Evolutionary conservation across 805 yeast species (phyloP), one percentile per base, ranked within the genome.

Genomic region (Candida maltosa): DNA sequence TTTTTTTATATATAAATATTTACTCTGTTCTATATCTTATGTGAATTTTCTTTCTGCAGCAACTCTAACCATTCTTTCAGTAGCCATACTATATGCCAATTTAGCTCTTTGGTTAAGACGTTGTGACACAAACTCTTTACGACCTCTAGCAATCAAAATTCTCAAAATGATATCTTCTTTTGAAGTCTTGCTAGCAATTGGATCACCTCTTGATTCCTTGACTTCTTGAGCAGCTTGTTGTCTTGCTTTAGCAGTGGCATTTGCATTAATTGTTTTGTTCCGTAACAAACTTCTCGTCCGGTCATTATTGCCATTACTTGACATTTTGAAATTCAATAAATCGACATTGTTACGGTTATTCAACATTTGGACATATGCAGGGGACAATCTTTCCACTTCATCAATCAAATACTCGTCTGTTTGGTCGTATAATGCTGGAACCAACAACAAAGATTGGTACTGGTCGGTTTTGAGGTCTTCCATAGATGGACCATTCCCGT

Each of bases 401-500:
- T 52, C 64, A 38, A 66, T 69, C 38, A 87, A 63, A 34, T 65
- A 69, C 0, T 53, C 37, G 0, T 63, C 58, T 6, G 69, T 63
- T 32, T 72, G 62, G 38, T 80, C 85, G 48, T 85, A 84, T 48
- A 76, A 77, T 1, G 73, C 77, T 2, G 87, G 85, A 6, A 85
- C 65, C 18, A 81, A 56, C 41, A 82, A 57, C 16, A 86, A 55
- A 26, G 77, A 72, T 53, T 83, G 86, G 51, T 83, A 87, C 23
- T 74, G 71, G 20, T 70, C 74, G 38, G 76, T 75, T 41, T 79
- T 80, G 47, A 87, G 60, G 6, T 73, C 75, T 41, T 73, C 77
- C 20, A 85, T 46, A 1, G 87, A 73, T 0, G 93, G 93, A 0
- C 95, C 95, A 22, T 80, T 81, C 0, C 95, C 95, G 29, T 75